Evolutionary conservation across 345 rosid species (phyloP), one percentile per base, ranked within the genome.

Genomic region (Microthlaspi erraticum): DNA sequence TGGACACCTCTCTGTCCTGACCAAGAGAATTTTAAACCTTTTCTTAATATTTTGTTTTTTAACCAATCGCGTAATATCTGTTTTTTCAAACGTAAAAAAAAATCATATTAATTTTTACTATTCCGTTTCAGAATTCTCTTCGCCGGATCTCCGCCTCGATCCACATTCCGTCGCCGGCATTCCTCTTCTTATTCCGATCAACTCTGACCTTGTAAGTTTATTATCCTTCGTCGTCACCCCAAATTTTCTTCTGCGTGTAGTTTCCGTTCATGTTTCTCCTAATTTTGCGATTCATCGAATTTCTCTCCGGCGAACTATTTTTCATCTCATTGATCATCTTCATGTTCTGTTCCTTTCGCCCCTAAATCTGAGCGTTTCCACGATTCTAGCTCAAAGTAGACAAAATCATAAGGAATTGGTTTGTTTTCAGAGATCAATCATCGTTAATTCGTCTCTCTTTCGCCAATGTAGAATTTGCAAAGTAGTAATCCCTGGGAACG

Each of bases 81-180:
- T 23, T 2, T 2, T 26, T 26, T 5, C 29, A 26, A 26, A 26
- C 29, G 29, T 26, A 1, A 20, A 26, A 26, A 26, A 26, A 26
- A 26, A 26, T 5, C 29, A 26, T 26, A 26, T n/a, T n/a, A n/a
- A n/a, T 26, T 26, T 26, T 3, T 26, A 26, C 29, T 26, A 26
- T n/a, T 43, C 10, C 31, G 29, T 54, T 68, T 54, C 8, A 55
- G n/a, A 43, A 67, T 32, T 18, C 5, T 42, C 43, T 18, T 7
- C 31, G 31, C 72, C 62, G 41, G 54, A 16, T 45, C 55, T 46
- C 42, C 55, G 53, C 61, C 63, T 43, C 44, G 54, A 54, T 54
- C 42, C 17, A 54, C 37, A 36, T 38, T 26, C 70, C 48, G 11
- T 34, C 43, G 54, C 60, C 60, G 39, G 37, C 37, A 26, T 26